Percentiles rank a stretch among this genome's conserved stretches.
phyloP scores from a whole-genome alignment of 345 rosid genomes.

The Lagerstroemia speciosa region DNA sequence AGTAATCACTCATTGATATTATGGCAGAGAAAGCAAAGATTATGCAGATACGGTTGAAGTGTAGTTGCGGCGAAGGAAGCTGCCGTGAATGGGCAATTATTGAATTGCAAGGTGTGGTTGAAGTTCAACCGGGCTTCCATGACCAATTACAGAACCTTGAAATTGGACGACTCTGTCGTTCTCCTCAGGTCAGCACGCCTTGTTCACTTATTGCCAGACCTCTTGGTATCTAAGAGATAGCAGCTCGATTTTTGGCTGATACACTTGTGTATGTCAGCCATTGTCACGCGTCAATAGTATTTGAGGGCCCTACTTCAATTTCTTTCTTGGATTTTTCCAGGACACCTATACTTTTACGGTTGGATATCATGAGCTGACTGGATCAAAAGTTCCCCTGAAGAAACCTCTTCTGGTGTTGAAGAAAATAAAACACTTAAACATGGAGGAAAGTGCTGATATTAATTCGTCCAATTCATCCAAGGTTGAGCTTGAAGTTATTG shows the following conservation, averaged over 20 bases:
- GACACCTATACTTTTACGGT: slow-evolving; percentile 68
- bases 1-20: neutral
- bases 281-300: neutral
- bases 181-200: slow-evolving; percentile 45
- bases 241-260: too few species aligned
- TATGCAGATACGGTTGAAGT: slow-evolving; percentile 83
- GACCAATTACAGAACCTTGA: slow-evolving; percentile 57
- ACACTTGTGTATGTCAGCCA: neutral
- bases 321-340: slow-evolving; percentile 21
- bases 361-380: slow-evolving; percentile 67
- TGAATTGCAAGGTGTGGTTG: slow-evolving; percentile 77
- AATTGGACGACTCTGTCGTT: slow-evolving; percentile 71
- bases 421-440: slow-evolving; percentile 39
- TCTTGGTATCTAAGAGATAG: too few species aligned
- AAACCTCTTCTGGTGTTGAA: slow-evolving; percentile 67
- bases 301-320: neutral
- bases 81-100: slow-evolving; percentile 90
- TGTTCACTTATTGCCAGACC: neutral
- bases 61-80: slow-evolving; percentile 55
- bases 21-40: neutral
- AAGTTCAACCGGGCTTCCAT: slow-evolving; percentile 52
- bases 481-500: slow-evolving; percentile 55
- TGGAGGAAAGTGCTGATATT: slow-evolving; percentile 13
- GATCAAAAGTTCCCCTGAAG: slow-evolving; percentile 49
- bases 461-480: slow-evolving; percentile 13